Base-by-base conservation (phyloP, 1,284 basidiomycete genomes). In the Pterulicium gracile region DNA sequence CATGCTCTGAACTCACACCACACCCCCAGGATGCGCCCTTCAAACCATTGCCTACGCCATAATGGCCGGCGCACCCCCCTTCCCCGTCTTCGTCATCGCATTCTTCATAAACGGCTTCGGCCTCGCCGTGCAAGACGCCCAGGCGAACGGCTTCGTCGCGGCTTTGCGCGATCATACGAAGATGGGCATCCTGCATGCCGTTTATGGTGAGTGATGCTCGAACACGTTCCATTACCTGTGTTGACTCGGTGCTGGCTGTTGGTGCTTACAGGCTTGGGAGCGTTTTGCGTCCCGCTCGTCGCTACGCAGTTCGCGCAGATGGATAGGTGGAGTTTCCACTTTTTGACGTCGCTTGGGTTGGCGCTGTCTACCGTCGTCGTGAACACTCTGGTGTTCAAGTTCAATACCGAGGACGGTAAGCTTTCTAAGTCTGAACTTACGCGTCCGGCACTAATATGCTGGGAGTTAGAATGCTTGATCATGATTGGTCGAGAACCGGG, bases 81-180 rank as follows among this genome's bases (percentile, higher is more conserved):
- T 72, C 55, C 67, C 71, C 0, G 54, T 76, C 5, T 70, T 76
- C 57, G 67, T 70, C 46, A 52, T 72, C 24, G 65, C 66, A 0
- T 76, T 66, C 52, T 50, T 61, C 18, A 55, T 73, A 48, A 65
- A 64, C 24, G 75, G 76, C 1, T 71, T 74, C 48, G 75, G 72
- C 2, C 60, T 73, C 17, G 64, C 67, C 14, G 49, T 72, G 15
- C 50, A 69, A 59, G 64, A 66, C 45, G 64, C 68, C 1, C 67
- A 66, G 50, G 63, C 64, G 3, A 71, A 69, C 45, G 65, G 64
- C 0, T 68, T 65, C 47, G 63, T 66, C 3, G 62, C 63, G 15
- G 56, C 54, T 21, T 53, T 67, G 5, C 54, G 60, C 20, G 54
- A 60, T 44, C 15, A 19, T 45, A 18, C 20, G 15, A 65, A 65